These are phyloP conservation scores for Trichoderma lentiforme DNA, from an alignment of 2,329 filamentous ascomycete genomes.

Conservation along the genomic window DNA sequence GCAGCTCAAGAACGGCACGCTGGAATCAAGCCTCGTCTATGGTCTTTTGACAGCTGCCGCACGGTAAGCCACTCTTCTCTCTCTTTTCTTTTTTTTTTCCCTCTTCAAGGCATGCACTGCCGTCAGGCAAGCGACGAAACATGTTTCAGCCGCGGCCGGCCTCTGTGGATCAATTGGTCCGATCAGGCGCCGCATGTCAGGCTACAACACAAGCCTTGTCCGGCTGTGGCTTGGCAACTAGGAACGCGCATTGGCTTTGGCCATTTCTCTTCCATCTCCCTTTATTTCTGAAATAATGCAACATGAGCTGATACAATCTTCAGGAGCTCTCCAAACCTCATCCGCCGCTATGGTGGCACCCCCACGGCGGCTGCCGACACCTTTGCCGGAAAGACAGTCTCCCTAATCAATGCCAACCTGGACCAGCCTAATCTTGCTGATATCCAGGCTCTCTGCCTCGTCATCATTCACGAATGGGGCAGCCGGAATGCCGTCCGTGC, in stretches of 20 bases:
- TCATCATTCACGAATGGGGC: slow-evolving; percentile 63
- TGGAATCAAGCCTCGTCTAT: slow-evolving; percentile 56
- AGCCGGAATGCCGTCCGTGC: slow-evolving; percentile 59
- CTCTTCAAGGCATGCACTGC: slow-evolving; percentile 19
- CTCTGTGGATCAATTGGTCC: background rate
- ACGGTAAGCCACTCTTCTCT: slow-evolving; percentile 43
- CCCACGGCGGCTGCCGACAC: slow-evolving; percentile 55
- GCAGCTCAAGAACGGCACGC: slow-evolving; percentile 54
- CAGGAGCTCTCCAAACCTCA: slow-evolving; percentile 55
- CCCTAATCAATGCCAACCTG: slow-evolving; percentile 54
- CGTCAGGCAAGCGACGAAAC: background rate
- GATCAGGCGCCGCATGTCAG: background rate
- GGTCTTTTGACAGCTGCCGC: slow-evolving; percentile 56
- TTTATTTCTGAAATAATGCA: background rate
- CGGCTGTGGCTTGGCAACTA: background rate
- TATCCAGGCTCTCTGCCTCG: slow-evolving; percentile 58
- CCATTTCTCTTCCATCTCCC: background rate
- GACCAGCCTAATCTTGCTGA: slow-evolving; percentile 59
- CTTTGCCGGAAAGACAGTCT: slow-evolving; percentile 56
- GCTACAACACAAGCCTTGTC: background rate
- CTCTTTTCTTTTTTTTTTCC: slow-evolving; percentile 21
- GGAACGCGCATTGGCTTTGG: background rate
- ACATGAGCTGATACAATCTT: background rate
- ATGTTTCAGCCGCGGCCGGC: background rate
- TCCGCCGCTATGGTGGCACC: slow-evolving; percentile 58